A percentile compares a stretch with the other conserved stretches of the same genome.
Evolutionary conservation across 805 yeast genomes (phyloP).

Genomic region (Candida pseudoglaebosa): DNA sequence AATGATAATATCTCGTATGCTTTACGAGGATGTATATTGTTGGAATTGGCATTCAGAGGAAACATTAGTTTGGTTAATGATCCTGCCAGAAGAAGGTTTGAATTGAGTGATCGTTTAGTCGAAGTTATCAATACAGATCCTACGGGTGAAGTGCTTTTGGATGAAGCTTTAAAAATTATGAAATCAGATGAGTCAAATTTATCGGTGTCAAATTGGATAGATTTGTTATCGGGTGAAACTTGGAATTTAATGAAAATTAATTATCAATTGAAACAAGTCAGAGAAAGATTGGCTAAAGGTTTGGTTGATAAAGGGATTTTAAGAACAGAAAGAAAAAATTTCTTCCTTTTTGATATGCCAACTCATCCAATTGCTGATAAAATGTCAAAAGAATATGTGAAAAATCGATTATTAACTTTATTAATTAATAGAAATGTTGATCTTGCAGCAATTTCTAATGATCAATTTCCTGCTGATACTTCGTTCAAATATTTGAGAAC

Average conservation of each 20-base stretch:
- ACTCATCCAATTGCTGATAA: slow-evolving; percentile 94
- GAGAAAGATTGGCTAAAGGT: slow-evolving; percentile 95
- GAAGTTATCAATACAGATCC: slow-evolving; percentile 82
- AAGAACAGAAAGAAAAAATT: slow-evolving; percentile 93
- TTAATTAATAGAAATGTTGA: slow-evolving; percentile 69
- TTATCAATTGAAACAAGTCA: slow-evolving; percentile 94
- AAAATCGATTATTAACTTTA: slow-evolving; percentile 64
- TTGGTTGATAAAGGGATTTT: slow-evolving; percentile 94
- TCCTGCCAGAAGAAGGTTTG: slow-evolving; percentile 85
- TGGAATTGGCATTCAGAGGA: slow-evolving; percentile 89
- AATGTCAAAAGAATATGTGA: slow-evolving; percentile 75
- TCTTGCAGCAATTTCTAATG: slow-evolving; percentile 36
- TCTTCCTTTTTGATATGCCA: slow-evolving; percentile 95
- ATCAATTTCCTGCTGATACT: slow-evolving; percentile 64
- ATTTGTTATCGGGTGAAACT: slow-evolving; percentile 89
- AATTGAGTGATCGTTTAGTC: slow-evolving; percentile 79
- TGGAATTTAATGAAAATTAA: slow-evolving; percentile 95
- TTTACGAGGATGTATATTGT: slow-evolving; percentile 85
- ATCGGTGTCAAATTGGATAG: slow-evolving; percentile 88
- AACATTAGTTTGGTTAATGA: slow-evolving; percentile 87
- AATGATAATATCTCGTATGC: slow-evolving; percentile 97
- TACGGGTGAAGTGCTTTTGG: slow-evolving; percentile 93
- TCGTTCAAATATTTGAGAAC: slow-evolving; percentile 73
- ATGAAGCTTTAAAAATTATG: slow-evolving; percentile 90
- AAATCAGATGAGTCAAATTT: slow-evolving; percentile 74